Conservation (phyloP, 257 asterid genomes). For the Nicotiana obtusifolia region DNA sequence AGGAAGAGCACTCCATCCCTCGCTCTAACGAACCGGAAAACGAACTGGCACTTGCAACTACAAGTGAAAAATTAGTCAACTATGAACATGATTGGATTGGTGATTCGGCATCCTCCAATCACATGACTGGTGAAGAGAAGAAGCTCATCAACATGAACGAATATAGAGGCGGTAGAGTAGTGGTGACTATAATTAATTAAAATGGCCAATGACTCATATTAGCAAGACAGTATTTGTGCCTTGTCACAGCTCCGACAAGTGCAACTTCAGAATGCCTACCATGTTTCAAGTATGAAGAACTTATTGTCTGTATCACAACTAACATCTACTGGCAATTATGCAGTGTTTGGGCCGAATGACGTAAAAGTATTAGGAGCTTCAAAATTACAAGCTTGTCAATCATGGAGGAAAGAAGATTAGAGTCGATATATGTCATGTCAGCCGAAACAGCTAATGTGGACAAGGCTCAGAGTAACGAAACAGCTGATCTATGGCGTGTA, state of each 20-base stretch:
- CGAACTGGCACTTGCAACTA: neutral
- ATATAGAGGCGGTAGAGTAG: neutral
- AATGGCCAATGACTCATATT: neutral
- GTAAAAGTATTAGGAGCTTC: too few species aligned
- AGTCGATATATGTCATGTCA: neutral
- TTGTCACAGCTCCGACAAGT: neutral
- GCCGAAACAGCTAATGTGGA: neutral
- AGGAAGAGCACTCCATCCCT: neutral
- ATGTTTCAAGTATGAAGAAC: neutral
- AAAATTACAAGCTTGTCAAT: too few species aligned
- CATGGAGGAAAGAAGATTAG: neutral
- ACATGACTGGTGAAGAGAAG: neutral
- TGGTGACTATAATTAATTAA: neutral
- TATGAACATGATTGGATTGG: neutral
- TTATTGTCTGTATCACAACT: neutral
- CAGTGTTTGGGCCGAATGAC: neutral
- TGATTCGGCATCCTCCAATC: neutral
- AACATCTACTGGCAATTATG: neutral
- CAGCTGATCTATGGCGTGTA: neutral
- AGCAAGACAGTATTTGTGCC: neutral
- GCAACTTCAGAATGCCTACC: neutral
- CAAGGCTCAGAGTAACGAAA: neutral
- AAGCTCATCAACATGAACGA: neutral
- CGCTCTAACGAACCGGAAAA: neutral
- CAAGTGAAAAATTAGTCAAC: neutral